These are phyloP conservation scores for Mycosphaerelloides madeirae DNA, from an alignment of 2,329 filamentous ascomycete genomes.

Conservation along the genomic window DNA sequence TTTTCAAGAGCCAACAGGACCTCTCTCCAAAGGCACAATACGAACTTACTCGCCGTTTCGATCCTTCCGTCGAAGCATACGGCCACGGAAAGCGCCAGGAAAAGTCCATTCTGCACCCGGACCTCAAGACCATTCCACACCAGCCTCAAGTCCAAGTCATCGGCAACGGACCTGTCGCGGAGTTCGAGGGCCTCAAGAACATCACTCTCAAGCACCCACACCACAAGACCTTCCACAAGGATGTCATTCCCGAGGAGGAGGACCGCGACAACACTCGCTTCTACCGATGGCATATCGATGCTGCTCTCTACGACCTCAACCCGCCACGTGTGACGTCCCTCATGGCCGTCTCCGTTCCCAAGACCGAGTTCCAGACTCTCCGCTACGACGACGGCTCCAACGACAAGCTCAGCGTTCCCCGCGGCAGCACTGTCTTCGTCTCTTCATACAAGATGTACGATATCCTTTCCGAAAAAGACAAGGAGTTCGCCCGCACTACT, in stretches of 20 bases:
- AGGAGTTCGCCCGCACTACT: slow-evolving; percentile 62
- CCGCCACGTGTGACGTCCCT: slow-evolving; percentile 69
- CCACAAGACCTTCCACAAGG: slow-evolving; percentile 70
- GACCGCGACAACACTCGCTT: slow-evolving; percentile 57
- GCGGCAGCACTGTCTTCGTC: slow-evolving; percentile 73
- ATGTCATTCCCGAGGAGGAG: slow-evolving; percentile 57
- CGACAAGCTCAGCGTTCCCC: slow-evolving; percentile 62
- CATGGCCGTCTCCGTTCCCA: slow-evolving; percentile 67
- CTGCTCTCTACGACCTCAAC: slow-evolving; percentile 69
- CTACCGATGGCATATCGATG: slow-evolving; percentile 78
- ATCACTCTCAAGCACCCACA: slow-evolving; percentile 69
- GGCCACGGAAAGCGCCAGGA: slow-evolving; percentile 74
- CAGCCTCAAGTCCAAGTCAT: slow-evolving; percentile 79
- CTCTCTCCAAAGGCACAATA: slow-evolving; percentile 68
- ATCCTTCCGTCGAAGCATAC: slow-evolving; percentile 61
- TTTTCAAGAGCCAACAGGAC: slow-evolving; percentile 63
- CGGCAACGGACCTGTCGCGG: slow-evolving; percentile 64
- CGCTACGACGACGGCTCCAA: slow-evolving; percentile 68
- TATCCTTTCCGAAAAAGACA: slow-evolving; percentile 58
- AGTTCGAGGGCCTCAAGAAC: slow-evolving; percentile 66
- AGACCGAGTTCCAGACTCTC: slow-evolving; percentile 60
- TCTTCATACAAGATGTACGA: slow-evolving; percentile 69
- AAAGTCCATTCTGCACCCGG: slow-evolving; percentile 65
- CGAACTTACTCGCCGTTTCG: slow-evolving; percentile 68
- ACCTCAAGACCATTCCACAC: slow-evolving; percentile 73